Percentiles rank a stretch among this genome's conserved stretches.
These are phyloP conservation scores for Aethionema arabicum DNA, from an alignment of 345 rosid species.

Conservation along the genomic window DNA sequence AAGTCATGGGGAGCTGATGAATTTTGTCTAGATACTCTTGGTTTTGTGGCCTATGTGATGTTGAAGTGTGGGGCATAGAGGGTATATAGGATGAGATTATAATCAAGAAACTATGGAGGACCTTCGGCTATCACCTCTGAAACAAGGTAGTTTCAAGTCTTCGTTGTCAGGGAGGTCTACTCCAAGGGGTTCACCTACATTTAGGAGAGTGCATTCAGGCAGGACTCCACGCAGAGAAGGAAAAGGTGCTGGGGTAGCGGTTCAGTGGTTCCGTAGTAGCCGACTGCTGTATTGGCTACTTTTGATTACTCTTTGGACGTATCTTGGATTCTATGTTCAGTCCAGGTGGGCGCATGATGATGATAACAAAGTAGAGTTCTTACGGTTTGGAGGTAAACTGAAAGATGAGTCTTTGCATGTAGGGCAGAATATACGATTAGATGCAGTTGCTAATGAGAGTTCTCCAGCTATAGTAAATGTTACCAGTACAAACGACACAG, in stretches of 20 bases:
- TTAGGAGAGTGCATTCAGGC: conserved; percentile 58
- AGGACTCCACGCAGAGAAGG: conserved; percentile 85
- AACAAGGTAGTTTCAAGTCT: conserved; percentile 64
- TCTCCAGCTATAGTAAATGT: conserved; percentile 42
- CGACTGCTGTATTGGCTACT: conserved; percentile 85
- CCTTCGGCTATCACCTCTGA: conserved; percentile 49
- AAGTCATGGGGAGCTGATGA: conserved; percentile 5
- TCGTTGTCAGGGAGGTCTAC: conserved; percentile 71
- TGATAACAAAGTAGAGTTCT: conserved; percentile 59
- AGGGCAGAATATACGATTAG: conserved; percentile 41
- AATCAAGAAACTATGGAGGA: conserved; percentile 59
- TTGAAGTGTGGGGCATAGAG: conserved; percentile 2
- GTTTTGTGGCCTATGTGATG: background rate
- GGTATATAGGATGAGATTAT: conserved; percentile 22
- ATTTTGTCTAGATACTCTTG: background rate
- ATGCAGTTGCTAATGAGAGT: conserved; percentile 55
- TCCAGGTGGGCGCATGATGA: conserved; percentile 98
- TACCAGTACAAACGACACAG: conserved; percentile 38
- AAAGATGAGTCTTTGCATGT: conserved; percentile 37
- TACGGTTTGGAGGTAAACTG: conserved; percentile 61
- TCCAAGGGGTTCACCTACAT: conserved; percentile 69
- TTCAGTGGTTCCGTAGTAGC: conserved; percentile 80
- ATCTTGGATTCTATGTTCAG: conserved; percentile 92
- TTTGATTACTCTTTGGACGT: conserved; percentile 93
- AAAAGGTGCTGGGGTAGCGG: conserved; percentile 51